These are phyloP conservation scores for Urtica urens DNA, from an alignment of 306 rosid species.

Conservation along the genomic window DNA sequence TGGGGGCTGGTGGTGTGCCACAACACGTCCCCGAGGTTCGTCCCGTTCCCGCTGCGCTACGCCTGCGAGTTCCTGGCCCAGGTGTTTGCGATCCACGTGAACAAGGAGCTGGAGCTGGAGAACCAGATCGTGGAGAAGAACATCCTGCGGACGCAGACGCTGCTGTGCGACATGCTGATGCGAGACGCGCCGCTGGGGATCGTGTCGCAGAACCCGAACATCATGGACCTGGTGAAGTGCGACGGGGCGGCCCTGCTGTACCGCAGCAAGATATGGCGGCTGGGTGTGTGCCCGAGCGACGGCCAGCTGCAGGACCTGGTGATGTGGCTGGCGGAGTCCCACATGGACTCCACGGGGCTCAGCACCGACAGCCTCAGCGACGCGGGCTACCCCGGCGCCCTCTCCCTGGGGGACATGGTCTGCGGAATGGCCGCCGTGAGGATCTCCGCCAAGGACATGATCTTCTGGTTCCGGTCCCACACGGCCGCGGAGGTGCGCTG, in stretches of 20 bases:
- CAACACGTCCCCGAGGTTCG: conserved; percentile 76
- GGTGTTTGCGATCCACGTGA: conserved; percentile 93
- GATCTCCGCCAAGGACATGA: conserved; percentile 55
- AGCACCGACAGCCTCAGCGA: conserved; percentile 93
- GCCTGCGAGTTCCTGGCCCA: conserved; percentile 95
- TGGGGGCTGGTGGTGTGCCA: conserved; percentile 99
- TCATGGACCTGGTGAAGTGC: conserved; percentile 94
- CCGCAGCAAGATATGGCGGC: conserved; percentile 57
- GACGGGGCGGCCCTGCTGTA: conserved; percentile 87
- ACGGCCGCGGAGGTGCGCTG: conserved; percentile 82
- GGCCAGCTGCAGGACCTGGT: conserved; percentile 59
- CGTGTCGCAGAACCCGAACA: conserved; percentile 73
- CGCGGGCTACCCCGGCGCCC: conserved; percentile 74
- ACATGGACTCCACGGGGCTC: conserved; percentile 87
- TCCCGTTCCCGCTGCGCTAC: conserved; percentile 95
- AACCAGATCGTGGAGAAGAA: conserved; percentile 75
- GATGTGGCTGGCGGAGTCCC: conserved; percentile 56
- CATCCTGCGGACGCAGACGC: conserved; percentile 82
- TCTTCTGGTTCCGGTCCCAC: conserved; percentile 86
- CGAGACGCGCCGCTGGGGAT: conserved; percentile 91
- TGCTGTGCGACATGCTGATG: conserved; percentile 90
- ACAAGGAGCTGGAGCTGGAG: conserved; percentile 79
- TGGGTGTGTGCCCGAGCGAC: conserved; percentile 70
- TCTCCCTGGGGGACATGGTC: conserved; percentile 50
- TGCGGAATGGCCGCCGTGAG: conserved; percentile 96